A percentile compares a stretch with the other conserved stretches of the same genome.
These are phyloP conservation scores for Quercus suber DNA, from an alignment of 306 rosid species.

Conservation along the genomic window DNA sequence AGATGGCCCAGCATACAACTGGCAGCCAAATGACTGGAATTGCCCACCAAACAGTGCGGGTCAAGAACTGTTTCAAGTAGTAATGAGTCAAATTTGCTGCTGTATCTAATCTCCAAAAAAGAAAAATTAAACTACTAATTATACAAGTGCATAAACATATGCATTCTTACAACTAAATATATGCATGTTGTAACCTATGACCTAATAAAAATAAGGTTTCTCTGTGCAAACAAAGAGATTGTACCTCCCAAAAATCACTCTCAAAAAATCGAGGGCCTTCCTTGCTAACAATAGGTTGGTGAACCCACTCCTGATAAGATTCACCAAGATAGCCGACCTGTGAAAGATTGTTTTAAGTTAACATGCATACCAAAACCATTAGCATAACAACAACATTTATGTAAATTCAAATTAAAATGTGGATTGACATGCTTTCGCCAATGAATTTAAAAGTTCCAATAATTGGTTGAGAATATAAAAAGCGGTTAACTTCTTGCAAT, in stretches of 20 bases:
- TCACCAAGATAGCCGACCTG: slow-evolving; percentile 97
- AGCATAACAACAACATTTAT: not conserved
- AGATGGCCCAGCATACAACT: slow-evolving; percentile 62
- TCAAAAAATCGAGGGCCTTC: slow-evolving; percentile 90
- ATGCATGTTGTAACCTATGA: not conserved
- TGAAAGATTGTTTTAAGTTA: slow-evolving; percentile 18
- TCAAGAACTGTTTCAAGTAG: slow-evolving; percentile 68
- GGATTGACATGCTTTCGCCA: not conserved
- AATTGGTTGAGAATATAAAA: not conserved
- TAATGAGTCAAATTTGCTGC: slow-evolving; percentile 26
- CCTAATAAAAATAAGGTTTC: not conserved
- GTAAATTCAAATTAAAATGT: not conserved
- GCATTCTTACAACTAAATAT: not conserved
- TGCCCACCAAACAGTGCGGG: slow-evolving; percentile 95
- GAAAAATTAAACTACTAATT: not conserved
- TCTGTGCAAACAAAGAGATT: not conserved
- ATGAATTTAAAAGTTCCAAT: not conserved
- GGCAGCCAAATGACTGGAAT: slow-evolving; percentile 92
- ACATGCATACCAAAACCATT: not conserved
- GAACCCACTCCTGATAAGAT: slow-evolving; percentile 92
- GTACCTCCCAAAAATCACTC: slow-evolving; percentile 81
- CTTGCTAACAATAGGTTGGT: slow-evolving; percentile 83
- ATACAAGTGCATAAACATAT: slow-evolving; percentile 1
- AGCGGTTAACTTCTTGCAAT: not conserved
- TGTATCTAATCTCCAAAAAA: not conserved